These are phyloP conservation scores for Fraxinus quadrangulata DNA, from an alignment of 257 asterid species.

Conservation along the genomic window DNA sequence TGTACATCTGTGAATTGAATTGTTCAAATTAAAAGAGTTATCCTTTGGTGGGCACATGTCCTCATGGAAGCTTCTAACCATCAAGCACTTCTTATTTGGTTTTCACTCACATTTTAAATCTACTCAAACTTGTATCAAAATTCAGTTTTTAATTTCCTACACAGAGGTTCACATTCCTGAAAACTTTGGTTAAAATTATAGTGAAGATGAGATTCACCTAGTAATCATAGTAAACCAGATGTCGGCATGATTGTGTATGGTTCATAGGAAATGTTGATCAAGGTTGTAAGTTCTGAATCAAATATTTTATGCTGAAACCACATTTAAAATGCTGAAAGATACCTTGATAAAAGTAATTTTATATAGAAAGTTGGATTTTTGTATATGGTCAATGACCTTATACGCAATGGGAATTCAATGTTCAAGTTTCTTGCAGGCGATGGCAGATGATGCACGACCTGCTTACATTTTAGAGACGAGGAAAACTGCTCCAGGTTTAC, in stretches of 20 bases:
- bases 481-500: constrained; percentile 96
- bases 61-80: neutral
- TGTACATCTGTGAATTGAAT: neutral
- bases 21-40: neutral
- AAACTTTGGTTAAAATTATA: neutral
- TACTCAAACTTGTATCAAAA: neutral
- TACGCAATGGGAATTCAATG: neutral
- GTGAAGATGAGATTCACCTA: neutral
- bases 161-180: neutral
- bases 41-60: neutral
- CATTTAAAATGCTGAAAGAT: neutral
- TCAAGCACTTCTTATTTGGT: neutral
- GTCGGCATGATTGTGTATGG: neutral
- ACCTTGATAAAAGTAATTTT: neutral
- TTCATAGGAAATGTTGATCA: neutral
- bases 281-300: neutral
- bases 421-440: constrained; percentile 54
- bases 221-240: neutral
- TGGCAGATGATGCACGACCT: constrained; percentile 93
- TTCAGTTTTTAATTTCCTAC: neutral
- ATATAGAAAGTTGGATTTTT: neutral
- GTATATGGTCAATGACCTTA: neutral
- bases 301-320: neutral
- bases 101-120: neutral
- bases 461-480: constrained; percentile 88